Conservation (phyloP, 2,329 filamentous ascomycete genomes). For the Colletotrichum tofieldiae region DNA sequence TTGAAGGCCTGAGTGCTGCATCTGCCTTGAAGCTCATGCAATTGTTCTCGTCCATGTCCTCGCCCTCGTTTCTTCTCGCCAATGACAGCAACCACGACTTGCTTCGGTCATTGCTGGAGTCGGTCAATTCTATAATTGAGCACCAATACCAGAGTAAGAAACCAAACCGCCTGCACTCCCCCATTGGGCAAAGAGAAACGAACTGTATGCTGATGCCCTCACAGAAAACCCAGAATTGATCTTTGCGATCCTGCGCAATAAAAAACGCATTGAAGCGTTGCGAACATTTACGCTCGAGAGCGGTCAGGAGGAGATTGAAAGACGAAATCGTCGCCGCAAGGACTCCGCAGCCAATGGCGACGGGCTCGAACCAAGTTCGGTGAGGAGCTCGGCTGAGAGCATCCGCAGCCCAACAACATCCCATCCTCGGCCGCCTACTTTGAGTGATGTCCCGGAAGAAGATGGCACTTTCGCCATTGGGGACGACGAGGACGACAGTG, state of each 20-base stretch:
- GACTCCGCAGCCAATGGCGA: constrained; percentile 69
- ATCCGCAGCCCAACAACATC: constrained; percentile 73
- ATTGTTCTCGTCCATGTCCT: constrained; percentile 92
- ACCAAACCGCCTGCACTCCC: not conserved
- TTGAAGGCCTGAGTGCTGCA: constrained; percentile 81
- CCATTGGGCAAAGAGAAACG: constrained; percentile 2
- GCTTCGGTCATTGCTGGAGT: constrained; percentile 86
- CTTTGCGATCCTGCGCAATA: constrained; percentile 83
- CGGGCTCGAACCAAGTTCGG: constrained; percentile 63
- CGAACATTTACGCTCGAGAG: constrained; percentile 92
- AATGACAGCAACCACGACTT: constrained; percentile 93
- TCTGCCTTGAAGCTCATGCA: constrained; percentile 89
- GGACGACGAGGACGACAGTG: constrained; percentile 79
- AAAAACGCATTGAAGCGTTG: constrained; percentile 87
- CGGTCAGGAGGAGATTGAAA: constrained; percentile 91
- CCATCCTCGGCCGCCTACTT: constrained; percentile 67
- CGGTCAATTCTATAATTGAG: constrained; percentile 90
- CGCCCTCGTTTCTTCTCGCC: constrained; percentile 90
- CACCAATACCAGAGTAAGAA: constrained; percentile 85
- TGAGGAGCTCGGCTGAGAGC: constrained; percentile 78
- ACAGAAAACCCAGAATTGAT: constrained; percentile 86
- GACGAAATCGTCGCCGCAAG: constrained; percentile 80
- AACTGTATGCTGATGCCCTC: not conserved
- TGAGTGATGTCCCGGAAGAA: constrained; percentile 78
- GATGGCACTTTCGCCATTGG: constrained; percentile 90